Conservation (phyloP, 2,329 filamentous ascomycete genomes). For the Chaetomium strumarium region DNA sequence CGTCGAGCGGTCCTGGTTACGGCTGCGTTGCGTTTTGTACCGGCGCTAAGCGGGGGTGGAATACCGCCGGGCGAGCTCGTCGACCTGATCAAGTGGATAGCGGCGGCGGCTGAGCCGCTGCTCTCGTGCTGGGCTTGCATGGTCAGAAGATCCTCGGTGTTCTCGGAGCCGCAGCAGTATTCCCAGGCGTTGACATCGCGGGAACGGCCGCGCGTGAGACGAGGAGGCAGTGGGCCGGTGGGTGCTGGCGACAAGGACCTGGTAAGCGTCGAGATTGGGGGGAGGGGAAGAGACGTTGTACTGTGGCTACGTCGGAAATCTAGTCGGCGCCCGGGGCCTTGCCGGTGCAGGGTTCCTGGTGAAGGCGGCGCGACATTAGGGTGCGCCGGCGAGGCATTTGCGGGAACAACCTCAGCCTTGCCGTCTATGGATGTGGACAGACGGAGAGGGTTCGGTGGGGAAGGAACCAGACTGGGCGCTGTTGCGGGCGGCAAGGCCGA, state of each 20-base stretch:
- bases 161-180: constrained; percentile 77
- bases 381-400: constrained; percentile 64
- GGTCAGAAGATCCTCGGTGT: constrained; percentile 67
- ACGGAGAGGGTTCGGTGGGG: constrained; percentile 43
- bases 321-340: background rate
- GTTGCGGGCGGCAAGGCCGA: constrained; percentile 37
- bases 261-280: background rate
- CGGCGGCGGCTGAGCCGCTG: constrained; percentile 71
- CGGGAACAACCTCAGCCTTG: constrained; percentile 75
- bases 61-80: constrained; percentile 47
- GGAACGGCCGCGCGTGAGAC: constrained; percentile 64
- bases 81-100: constrained; percentile 74
- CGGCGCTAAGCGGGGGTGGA: constrained; percentile 46
- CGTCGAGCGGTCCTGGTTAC: constrained; percentile 27
- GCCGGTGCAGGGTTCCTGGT: background rate
- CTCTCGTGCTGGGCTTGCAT: constrained; percentile 74
- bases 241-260: background rate
- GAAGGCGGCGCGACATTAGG: constrained; percentile 42
- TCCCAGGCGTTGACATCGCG: constrained; percentile 88
- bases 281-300: constrained; percentile 20
- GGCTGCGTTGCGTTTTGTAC: constrained; percentile 56
- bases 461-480: constrained; percentile 32
- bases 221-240: constrained; percentile 42
- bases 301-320: background rate
- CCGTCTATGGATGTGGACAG: constrained; percentile 83